These are phyloP conservation scores for Tetrapyrgos nigripes DNA, from an alignment of 1,284 basidiomycete species.

Conservation along the genomic window DNA sequence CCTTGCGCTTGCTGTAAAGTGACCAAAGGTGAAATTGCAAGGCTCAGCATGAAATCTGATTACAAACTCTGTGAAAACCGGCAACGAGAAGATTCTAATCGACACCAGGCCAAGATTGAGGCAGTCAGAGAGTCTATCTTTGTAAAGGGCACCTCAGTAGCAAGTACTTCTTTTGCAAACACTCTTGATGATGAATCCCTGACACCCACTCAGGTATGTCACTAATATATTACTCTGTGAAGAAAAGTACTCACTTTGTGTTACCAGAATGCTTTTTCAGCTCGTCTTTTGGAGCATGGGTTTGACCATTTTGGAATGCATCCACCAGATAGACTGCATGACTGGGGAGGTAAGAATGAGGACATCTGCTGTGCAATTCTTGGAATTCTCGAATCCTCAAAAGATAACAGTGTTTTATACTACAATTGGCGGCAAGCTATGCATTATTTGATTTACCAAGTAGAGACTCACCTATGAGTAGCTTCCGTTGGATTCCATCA, in stretches of 20 bases:
- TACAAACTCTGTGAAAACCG: constrained; percentile 1
- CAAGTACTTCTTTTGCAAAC: constrained; percentile 11
- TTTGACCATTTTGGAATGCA: constrained; percentile 24
- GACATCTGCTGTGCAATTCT: too few species aligned
- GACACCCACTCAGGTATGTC: constrained; percentile 22
- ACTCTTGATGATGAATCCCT: constrained; percentile 18
- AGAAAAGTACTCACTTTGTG: neutral
- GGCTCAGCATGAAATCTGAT: neutral
- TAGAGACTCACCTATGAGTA: too few species aligned
- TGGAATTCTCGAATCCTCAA: too few species aligned
- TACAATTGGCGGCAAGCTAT: too few species aligned
- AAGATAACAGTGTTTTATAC: too few species aligned
- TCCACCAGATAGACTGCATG: constrained; percentile 21
- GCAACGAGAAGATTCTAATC: constrained; percentile 16
- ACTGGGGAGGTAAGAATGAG: neutral
- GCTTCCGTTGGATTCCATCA: too few species aligned
- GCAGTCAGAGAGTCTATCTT: constrained; percentile 21
- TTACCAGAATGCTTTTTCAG: constrained; percentile 28
- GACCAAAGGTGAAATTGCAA: neutral
- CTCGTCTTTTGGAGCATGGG: constrained; percentile 7
- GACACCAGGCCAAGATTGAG: neutral
- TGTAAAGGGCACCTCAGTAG: constrained; percentile 16
- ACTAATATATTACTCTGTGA: neutral
- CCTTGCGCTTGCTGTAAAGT: constrained; percentile 3
- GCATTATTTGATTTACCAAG: too few species aligned